phyloP scores from a whole-genome alignment of 768 basidiomycete species.

The Psilocybe sp. region DNA sequence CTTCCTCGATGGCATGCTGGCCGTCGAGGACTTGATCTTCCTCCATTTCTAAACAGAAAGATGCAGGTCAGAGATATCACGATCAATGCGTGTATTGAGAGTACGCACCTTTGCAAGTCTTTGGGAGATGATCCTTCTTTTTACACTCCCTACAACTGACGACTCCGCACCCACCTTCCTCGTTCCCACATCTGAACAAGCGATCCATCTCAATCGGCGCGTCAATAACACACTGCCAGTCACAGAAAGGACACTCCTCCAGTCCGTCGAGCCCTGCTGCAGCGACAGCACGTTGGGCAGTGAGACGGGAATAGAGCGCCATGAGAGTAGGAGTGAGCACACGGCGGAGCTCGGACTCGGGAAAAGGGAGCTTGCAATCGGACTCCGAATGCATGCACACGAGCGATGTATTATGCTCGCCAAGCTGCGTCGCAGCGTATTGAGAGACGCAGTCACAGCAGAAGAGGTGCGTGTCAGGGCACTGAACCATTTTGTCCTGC shows the following conservation, averaged over 20 bases:
- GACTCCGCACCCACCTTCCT: constrained; percentile 62
- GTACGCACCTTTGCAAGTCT: constrained; percentile 67
- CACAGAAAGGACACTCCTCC: constrained; percentile 90
- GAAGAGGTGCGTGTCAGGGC: constrained; percentile 86
- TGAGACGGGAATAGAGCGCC: constrained; percentile 67
- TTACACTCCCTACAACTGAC: constrained; percentile 82
- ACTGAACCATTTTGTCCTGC: constrained; percentile 84
- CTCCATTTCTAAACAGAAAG: constrained; percentile 53
- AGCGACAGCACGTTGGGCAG: constrained; percentile 76
- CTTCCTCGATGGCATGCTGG: constrained; percentile 82
- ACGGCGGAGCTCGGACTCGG: constrained; percentile 63
- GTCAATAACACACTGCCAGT: constrained; percentile 78
- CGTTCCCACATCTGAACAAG: constrained; percentile 53
- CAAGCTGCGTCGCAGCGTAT: constrained; percentile 67
- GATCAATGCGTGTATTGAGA: too few relatives aligned
- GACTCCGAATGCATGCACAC: constrained; percentile 85
- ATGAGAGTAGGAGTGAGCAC: constrained; percentile 67
- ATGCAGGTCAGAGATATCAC: background rate
- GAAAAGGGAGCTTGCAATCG: constrained; percentile 66
- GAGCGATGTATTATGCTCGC: constrained; percentile 58
- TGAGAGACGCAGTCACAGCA: constrained; percentile 68
- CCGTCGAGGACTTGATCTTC: constrained; percentile 72
- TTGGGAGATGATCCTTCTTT: constrained; percentile 77
- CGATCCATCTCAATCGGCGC: constrained; percentile 52
- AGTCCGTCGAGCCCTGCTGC: constrained; percentile 74